Percentiles rank a stretch among this genome's conserved stretches.
These are phyloP conservation scores for Discostella pseudostelligera DNA, from an alignment of 108 stramenopile species.

Conservation along the genomic window DNA sequence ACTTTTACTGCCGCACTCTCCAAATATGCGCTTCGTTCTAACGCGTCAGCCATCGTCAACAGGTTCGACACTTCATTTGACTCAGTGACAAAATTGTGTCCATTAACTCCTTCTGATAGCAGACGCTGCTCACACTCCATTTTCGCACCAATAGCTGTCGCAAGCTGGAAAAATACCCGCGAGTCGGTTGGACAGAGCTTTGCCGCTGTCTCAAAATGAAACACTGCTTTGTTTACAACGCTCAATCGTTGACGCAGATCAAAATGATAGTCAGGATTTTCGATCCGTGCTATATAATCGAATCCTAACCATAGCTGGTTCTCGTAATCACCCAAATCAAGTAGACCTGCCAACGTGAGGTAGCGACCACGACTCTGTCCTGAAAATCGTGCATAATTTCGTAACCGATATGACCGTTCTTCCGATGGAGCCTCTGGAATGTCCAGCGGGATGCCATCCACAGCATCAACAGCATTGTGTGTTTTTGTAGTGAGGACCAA, in stretches of 20 bases:
- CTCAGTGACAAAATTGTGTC: background rate
- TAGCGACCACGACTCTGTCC: slow-evolving; percentile 25
- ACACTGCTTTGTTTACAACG: slow-evolving; percentile 35
- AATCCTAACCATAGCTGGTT: slow-evolving; percentile 42
- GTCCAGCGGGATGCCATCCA: background rate
- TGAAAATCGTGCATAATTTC: slow-evolving; percentile 30
- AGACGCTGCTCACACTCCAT: slow-evolving; percentile 29
- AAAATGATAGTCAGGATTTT: slow-evolving; percentile 27
- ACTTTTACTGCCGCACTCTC: slow-evolving; percentile 36
- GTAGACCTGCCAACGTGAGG: slow-evolving; percentile 37
- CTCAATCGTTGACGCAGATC: slow-evolving; percentile 26
- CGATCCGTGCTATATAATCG: slow-evolving; percentile 33
- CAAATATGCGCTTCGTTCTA: slow-evolving; percentile 30
- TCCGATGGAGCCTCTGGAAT: slow-evolving; percentile 30
- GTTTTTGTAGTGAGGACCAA: slow-evolving; percentile 35
- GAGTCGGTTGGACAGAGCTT: slow-evolving; percentile 38
- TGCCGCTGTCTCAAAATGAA: slow-evolving; percentile 36
- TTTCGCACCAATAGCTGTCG: slow-evolving; percentile 28
- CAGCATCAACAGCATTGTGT: background rate
- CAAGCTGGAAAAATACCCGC: slow-evolving; percentile 35
- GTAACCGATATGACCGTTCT: slow-evolving; percentile 34
- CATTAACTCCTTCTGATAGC: slow-evolving; percentile 4
- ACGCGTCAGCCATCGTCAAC: slow-evolving; percentile 20
- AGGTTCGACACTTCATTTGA: slow-evolving; percentile 7
- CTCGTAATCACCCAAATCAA: slow-evolving; percentile 39